Base-by-base conservation (phyloP, 192 early-diverging fungal genomes). In the Backusella westeae region DNA sequence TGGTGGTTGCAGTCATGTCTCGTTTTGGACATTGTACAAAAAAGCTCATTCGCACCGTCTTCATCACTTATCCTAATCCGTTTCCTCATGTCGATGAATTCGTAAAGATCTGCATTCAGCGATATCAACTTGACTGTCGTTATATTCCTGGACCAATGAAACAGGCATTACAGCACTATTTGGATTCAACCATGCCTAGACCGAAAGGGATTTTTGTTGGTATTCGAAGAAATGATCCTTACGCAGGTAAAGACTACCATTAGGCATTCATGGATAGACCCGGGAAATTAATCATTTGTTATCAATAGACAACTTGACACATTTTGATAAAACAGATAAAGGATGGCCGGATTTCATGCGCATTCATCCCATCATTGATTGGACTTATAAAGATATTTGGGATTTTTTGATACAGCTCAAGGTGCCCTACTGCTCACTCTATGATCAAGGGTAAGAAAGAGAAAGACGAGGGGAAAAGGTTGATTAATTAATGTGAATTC, bases 291-390 rank as follows among this genome's bases (percentile, higher is more conserved):
- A 23, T 69, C 8, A 44, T 46, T 42, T 73, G 17, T 34, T 14
- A 21, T 12, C 29, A 29, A 34, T 69, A 86, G 85, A 78, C 34
- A 73, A 79, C 6, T 79, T 94, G 77, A 82, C 81, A 23, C 75
- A 85, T 39, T 93, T 92, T 82, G 85, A 87, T 36, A 87, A 87
- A 1, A 96, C 95, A 9, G 96, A 98, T 83, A 80, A 82, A 21
- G 93, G 88, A 72, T 99, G 97, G 96, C 97, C 97, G 32, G 78
- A 84, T 52, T 89, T 96, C 76, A 94, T 97, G 89, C 91, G 97
- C 3, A 89, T 98, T 7, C 94, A 97, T 73, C 96, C 97, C 4
- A 91, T 99, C 12, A 81, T 99, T 19, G 93, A 98, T 84, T 98
- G 96, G 96, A 75, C 84, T 21, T 98, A 96, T 74, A 85, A 88